phyloP scores from a whole-genome alignment of 768 basidiomycete species.

The Termitomyces sp. region DNA sequence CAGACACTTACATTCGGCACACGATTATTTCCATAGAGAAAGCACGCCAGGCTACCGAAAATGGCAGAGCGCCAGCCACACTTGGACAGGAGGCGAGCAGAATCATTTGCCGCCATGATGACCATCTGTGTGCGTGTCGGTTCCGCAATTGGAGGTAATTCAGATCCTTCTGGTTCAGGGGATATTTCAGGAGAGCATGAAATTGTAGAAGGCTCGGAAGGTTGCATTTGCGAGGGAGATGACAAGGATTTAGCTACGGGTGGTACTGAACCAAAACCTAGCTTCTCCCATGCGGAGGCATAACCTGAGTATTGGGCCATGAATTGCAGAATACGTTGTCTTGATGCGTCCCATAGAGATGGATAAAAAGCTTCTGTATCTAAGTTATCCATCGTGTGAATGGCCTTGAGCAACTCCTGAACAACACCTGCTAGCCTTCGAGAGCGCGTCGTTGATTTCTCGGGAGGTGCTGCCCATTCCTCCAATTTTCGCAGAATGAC shows the following conservation, averaged over 20 bases:
- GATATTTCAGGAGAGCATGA: background rate
- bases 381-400: background rate
- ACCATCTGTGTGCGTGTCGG: constrained; percentile 22
- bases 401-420: background rate
- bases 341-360: constrained; percentile 1
- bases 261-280: constrained; percentile 5
- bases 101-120: constrained; percentile 28
- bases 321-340: background rate
- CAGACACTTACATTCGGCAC: constrained; percentile 31
- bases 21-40: constrained; percentile 35
- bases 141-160: constrained; percentile 5
- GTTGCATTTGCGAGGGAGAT: background rate
- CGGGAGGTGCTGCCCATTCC: constrained; percentile 4
- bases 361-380: constrained; percentile 1
- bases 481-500: constrained; percentile 12
- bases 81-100: constrained; percentile 24
- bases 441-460: background rate
- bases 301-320: background rate
- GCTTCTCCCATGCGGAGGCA: constrained; percentile 9
- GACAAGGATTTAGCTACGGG: background rate
- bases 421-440: background rate
- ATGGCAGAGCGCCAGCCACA: constrained; percentile 29
- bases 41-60: constrained; percentile 39
- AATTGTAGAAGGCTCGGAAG: background rate
- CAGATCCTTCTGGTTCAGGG: background rate